A percentile compares a stretch with the other conserved stretches of the same genome.
Evolutionary conservation across 2,329 filamentous ascomycete genomes (phyloP).

Genomic region (Trichoderma pleuroti): DNA sequence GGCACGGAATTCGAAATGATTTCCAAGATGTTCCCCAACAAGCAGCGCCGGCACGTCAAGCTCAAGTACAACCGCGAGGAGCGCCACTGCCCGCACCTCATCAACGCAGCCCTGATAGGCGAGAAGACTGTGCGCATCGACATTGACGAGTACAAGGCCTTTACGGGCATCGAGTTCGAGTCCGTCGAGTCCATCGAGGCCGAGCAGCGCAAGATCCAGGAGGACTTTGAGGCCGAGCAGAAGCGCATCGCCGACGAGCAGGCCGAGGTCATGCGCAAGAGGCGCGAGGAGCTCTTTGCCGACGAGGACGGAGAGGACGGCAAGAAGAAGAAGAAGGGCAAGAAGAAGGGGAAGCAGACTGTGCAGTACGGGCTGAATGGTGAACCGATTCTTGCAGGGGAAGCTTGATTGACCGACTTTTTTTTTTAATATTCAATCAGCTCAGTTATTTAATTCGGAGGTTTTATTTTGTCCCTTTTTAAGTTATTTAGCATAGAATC

Average conservation of each 20-base stretch:
- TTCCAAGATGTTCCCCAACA: constrained; percentile 67
- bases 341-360: constrained; percentile 31
- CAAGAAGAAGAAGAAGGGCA: constrained; percentile 36
- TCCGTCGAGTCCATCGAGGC: constrained; percentile 54
- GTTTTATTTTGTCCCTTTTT: neutral
- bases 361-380: constrained; percentile 38
- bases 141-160: constrained; percentile 57
- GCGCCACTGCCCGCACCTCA: constrained; percentile 57
- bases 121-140: constrained; percentile 56
- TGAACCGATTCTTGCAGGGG: constrained; percentile 32
- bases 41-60: constrained; percentile 71
- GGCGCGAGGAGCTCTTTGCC: constrained; percentile 48
- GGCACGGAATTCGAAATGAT: constrained; percentile 84
- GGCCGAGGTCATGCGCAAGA: constrained; percentile 46
- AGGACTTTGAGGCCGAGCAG: constrained; percentile 44
- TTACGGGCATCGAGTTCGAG: constrained; percentile 52
- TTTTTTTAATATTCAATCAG: neutral
- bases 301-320: constrained; percentile 33
- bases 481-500: constrained; percentile 6
- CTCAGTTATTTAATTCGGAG: neutral
- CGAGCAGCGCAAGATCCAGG: constrained; percentile 48
- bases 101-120: constrained; percentile 62
- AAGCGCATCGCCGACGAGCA: constrained; percentile 44
- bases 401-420: constrained; percentile 15
- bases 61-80: constrained; percentile 82